Conservation (phyloP, 495 filamentous ascomycete genomes). For the Aspergillus affinis region DNA sequence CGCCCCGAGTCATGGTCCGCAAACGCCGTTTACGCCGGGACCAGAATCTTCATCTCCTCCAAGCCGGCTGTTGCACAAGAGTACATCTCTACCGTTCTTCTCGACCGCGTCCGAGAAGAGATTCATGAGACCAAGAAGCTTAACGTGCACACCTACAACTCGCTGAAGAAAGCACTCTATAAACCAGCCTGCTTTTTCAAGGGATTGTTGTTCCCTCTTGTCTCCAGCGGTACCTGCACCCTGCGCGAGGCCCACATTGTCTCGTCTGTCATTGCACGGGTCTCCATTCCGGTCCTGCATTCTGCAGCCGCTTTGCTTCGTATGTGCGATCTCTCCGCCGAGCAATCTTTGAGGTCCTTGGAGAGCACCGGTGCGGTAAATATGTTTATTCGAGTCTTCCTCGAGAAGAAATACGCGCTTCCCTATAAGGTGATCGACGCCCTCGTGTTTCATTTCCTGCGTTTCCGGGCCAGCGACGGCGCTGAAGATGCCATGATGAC, state of each 20-base stretch:
- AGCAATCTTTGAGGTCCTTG: constrained; percentile 70
- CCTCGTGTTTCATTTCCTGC: constrained; percentile 92
- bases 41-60: constrained; percentile 81
- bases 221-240: constrained; percentile 74
- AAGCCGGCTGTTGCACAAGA: constrained; percentile 73
- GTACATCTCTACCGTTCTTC: constrained; percentile 77
- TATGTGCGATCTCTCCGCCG: constrained; percentile 88
- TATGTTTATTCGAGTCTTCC: constrained; percentile 83
- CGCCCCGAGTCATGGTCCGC: constrained; percentile 83
- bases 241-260: constrained; percentile 90
- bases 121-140: constrained; percentile 85
- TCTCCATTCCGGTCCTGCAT: constrained; percentile 84
- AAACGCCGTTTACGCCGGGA: constrained; percentile 82
- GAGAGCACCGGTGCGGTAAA: constrained; percentile 85
- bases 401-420: constrained; percentile 96
- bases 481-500: constrained; percentile 48
- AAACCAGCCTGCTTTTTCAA: constrained; percentile 98
- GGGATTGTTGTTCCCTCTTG: constrained; percentile 88
- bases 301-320: constrained; percentile 88
- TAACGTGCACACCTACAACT: constrained; percentile 91
- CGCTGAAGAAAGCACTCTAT: constrained; percentile 89
- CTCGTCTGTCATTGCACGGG: constrained; percentile 73
- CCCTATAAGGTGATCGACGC: constrained; percentile 94
- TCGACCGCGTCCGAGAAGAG: constrained; percentile 87
- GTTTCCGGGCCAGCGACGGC: constrained; percentile 66